phyloP scores from a whole-genome alignment of 2,329 filamentous ascomycete genomes.

The Aspergillus bombycis region DNA sequence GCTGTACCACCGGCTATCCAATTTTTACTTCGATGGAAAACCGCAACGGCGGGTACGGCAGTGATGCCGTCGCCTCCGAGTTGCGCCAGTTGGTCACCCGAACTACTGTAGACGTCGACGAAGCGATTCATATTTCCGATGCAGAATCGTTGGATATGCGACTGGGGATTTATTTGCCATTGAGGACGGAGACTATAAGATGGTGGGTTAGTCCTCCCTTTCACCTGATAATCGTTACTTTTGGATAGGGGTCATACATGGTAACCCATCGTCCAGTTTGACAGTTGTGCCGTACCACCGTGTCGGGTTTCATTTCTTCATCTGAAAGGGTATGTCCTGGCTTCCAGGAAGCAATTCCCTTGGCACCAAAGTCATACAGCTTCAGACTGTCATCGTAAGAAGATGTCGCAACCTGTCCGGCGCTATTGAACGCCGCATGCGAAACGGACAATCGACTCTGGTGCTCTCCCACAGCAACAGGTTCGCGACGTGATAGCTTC shows the following conservation, averaged over 20 bases:
- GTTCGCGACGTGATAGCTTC: constrained; percentile 67
- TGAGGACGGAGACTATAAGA: constrained; percentile 70
- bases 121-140: constrained; percentile 99
- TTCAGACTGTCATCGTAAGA: constrained; percentile 96
- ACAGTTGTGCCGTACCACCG: constrained; percentile 82
- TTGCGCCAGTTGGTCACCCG: constrained; percentile 86
- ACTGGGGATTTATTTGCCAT: constrained; percentile 80
- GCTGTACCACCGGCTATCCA: constrained; percentile 94
- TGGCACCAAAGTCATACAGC: constrained; percentile 74
- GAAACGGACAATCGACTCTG: constrained; percentile 82
- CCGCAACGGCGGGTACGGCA: constrained; percentile 88
- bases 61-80: constrained; percentile 88
- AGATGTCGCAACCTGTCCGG: constrained; percentile 84
- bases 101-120: constrained; percentile 82
- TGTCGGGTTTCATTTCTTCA: constrained; percentile 68
- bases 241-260: constrained; percentile 55
- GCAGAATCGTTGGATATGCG: constrained; percentile 82
- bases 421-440: constrained; percentile 85
- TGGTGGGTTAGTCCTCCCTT: constrained; percentile 9
- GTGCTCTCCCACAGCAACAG: constrained; percentile 78
- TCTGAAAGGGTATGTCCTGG: constrained; percentile 61
- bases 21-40: constrained; percentile 83
- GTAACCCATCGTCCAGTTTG: constrained; percentile 96
- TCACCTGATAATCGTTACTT: background rate
- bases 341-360: constrained; percentile 62